Evolutionary conservation across 768 basidiomycete genomes (phyloP).

Genomic region (Lactarius sp.): DNA sequence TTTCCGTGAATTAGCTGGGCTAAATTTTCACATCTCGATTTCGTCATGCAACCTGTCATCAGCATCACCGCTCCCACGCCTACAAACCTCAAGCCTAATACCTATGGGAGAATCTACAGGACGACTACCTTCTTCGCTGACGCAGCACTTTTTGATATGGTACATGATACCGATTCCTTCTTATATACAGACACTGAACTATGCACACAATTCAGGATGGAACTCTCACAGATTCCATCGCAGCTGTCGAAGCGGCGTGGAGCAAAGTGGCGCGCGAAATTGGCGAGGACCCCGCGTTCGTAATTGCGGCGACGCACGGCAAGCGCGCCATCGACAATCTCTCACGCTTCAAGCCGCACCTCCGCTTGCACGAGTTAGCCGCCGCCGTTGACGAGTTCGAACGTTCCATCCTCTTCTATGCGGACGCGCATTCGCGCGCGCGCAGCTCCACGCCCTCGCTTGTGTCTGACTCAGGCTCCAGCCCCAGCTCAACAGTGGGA

Average conservation of each 20-base stretch:
- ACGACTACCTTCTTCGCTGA: slow-evolving; percentile 43
- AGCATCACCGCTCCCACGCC: slow-evolving; percentile 13
- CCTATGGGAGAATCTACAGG: slow-evolving; percentile 9
- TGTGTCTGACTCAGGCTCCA: slow-evolving; percentile 35
- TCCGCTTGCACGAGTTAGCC: slow-evolving; percentile 53
- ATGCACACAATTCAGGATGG: slow-evolving; percentile 44
- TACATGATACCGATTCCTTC: slow-evolving; percentile 26
- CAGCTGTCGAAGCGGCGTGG: slow-evolving; percentile 62
- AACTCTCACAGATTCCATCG: slow-evolving; percentile 69
- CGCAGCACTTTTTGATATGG: slow-evolving; percentile 67
- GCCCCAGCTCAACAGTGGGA: slow-evolving; percentile 38
- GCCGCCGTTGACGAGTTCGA: slow-evolving; percentile 57
- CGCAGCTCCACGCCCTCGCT: slow-evolving; percentile 33
- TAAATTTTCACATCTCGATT: background rate
- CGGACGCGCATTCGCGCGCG: slow-evolving; percentile 50
- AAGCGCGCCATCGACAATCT: slow-evolving; percentile 76
- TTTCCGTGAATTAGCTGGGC: slow-evolving; percentile 10
- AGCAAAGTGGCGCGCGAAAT: slow-evolving; percentile 55
- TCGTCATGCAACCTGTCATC: slow-evolving; percentile 10
- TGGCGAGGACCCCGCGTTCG: slow-evolving; percentile 58
- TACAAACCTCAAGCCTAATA: background rate
- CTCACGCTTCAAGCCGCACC: slow-evolving; percentile 51
- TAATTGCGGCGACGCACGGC: slow-evolving; percentile 74
- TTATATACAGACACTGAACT: slow-evolving; percentile 26
- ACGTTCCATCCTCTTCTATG: slow-evolving; percentile 58